Evolutionary conservation across 768 basidiomycete genomes (phyloP), one percentile per base, ranked within the genome.

Genomic region (Pisolithus orientalis): DNA sequence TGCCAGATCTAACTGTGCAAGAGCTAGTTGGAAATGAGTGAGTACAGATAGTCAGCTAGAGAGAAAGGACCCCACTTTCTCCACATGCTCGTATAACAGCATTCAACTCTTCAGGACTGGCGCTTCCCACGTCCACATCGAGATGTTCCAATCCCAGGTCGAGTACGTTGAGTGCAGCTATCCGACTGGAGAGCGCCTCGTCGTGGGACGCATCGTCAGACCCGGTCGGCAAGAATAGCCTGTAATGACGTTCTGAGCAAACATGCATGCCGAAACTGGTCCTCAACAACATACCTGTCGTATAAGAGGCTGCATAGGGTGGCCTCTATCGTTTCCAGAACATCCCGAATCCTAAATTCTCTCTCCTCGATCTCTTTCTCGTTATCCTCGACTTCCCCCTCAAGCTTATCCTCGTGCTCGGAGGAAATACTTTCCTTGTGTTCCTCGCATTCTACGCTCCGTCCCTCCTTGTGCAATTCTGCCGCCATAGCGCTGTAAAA

Each of bases 91-190:
- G 78, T 0, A 93, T 79, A 8, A 96, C 80, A 2, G 70, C 69
- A 44, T 85, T 77, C 11, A 95, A 70, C 24, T 72, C 72, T 45
- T 76, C 58, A 0, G 62, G 76, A 5, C 77, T 71, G 1, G 70
- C 72, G 4, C 65, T 57, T 2, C 82, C 84, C 0, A 90, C 80
- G 49, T 91, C 84, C 8, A 98, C 78, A 14, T 94, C 95, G 1
- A 99, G 80, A 70, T 98, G 94, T 38, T 87, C 85, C 9, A 98
- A 72, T 2, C 84, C 79, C 0, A 99, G 74, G 65, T 97, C 95
- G 1, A 98, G 75, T 76, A 94, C 80, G 58, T 94, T 94, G 43
- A 99, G 74, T 1, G 94, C 94, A 13, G 92, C 91, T 14, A 97
- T 84, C 5, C 94, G 83, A 62, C 84, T 88, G 0, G 94, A 83